These are phyloP conservation scores for Whalleya microplaca DNA, from an alignment of 2,329 filamentous ascomycete genomes.

Conservation along the genomic window DNA sequence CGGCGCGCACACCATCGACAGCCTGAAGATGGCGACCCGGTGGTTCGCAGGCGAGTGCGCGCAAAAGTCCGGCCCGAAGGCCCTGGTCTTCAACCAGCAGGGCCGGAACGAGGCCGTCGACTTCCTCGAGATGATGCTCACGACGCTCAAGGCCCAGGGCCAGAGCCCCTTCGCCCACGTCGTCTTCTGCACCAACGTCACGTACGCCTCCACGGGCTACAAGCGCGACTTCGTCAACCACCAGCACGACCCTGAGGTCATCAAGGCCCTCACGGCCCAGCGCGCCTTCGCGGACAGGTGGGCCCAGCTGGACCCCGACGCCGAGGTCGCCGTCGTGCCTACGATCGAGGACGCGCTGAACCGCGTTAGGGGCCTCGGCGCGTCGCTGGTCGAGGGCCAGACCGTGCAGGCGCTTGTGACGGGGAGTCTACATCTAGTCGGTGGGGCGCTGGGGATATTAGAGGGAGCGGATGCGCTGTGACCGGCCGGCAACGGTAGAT, in stretches of 20 bases:
- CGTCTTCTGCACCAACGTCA: constrained; percentile 81
- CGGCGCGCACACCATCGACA: constrained; percentile 91
- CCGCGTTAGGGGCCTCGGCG: constrained; percentile 44
- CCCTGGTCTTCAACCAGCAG: constrained; percentile 89
- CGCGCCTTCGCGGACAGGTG: constrained; percentile 57
- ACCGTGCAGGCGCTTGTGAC: constrained; percentile 58
- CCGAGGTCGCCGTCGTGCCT: constrained; percentile 51
- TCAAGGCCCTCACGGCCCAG: constrained; percentile 57
- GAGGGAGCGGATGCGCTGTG: constrained; percentile 50
- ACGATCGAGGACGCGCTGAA: constrained; percentile 61
- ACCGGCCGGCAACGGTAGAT: neutral
- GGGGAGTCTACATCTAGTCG: constrained; percentile 66
- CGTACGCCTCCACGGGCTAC: constrained; percentile 54
- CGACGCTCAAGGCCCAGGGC: constrained; percentile 38
- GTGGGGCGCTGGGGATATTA: constrained; percentile 55
- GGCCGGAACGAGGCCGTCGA: constrained; percentile 57
- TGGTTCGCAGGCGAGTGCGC: constrained; percentile 71
- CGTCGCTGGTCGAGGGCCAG: constrained; percentile 36
- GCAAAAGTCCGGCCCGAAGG: constrained; percentile 36
- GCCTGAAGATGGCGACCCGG: constrained; percentile 76
- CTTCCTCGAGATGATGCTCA: constrained; percentile 54
- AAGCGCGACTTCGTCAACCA: constrained; percentile 62
- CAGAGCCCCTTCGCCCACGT: constrained; percentile 66
- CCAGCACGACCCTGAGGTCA: constrained; percentile 54
- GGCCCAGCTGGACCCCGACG: constrained; percentile 50